A percentile compares a stretch with the other conserved stretches of the same genome.
These are phyloP conservation scores for Hypholoma fasciculare DNA, from an alignment of 768 basidiomycete species.

Conservation along the genomic window DNA sequence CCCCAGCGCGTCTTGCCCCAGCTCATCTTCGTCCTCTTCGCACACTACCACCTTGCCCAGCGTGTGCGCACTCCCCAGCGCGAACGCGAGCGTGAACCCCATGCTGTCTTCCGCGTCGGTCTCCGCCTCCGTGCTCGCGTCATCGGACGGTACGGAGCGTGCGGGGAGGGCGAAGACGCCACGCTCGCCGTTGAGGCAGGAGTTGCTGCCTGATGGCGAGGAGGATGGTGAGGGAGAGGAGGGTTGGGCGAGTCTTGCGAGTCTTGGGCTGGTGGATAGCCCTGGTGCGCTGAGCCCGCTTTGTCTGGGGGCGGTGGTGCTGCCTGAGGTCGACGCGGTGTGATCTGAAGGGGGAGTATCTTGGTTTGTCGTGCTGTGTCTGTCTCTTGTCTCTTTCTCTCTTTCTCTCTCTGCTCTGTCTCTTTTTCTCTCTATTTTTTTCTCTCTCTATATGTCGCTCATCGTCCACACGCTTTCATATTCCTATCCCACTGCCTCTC, in stretches of 20 bases:
- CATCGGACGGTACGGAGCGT: neutral
- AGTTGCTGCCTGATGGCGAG: slow-evolving; percentile 14
- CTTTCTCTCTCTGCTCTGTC: neutral
- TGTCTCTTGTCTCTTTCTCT: neutral
- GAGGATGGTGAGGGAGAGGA: slow-evolving; percentile 7
- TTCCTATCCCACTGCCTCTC: neutral
- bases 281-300: slow-evolving; percentile 18
- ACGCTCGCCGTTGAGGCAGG: slow-evolving; percentile 20
- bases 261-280: slow-evolving; percentile 7
- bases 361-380: too few species aligned
- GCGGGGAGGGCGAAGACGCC: slow-evolving; percentile 11
- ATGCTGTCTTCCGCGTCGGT: neutral
- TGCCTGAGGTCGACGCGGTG: too few species aligned
- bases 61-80: too few species aligned
- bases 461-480: neutral
- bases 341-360: too few species aligned
- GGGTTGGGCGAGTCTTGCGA: neutral
- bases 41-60: neutral
- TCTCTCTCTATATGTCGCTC: neutral
- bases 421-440: neutral
- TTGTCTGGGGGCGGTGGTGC: neutral
- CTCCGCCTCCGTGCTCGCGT: neutral
- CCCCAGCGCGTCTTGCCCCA: neutral
- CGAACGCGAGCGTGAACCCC: too few species aligned
- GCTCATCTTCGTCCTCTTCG: neutral